Conservation (phyloP, 495 filamentous ascomycete genomes). For the Lepraria neglecta region DNA sequence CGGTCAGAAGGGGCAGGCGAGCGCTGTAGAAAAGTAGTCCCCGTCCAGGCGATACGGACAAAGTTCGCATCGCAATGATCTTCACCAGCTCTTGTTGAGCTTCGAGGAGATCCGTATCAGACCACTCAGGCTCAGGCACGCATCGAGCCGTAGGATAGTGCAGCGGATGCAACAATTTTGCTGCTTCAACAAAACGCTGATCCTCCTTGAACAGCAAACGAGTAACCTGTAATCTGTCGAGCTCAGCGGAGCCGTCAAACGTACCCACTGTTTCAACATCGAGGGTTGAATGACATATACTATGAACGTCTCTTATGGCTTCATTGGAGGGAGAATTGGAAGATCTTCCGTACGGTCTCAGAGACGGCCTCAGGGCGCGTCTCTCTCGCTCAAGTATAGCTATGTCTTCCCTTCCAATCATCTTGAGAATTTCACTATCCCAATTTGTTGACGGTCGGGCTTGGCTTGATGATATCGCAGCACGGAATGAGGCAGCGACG, state of each 20-base stretch:
- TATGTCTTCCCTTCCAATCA: constrained; percentile 80
- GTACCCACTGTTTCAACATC: constrained; percentile 53
- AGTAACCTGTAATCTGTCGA: constrained; percentile 73
- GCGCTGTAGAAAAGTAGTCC: constrained; percentile 79
- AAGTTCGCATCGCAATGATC: constrained; percentile 73
- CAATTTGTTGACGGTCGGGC: constrained; percentile 71
- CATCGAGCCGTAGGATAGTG: constrained; percentile 71
- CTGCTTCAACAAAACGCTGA: constrained; percentile 75
- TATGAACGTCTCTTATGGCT: constrained; percentile 66
- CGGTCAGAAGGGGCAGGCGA: constrained; percentile 76
- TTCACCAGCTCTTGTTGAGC: constrained; percentile 86
- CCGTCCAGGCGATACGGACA: constrained; percentile 79
- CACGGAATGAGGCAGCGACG: constrained; percentile 68
- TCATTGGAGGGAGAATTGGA: constrained; percentile 52
- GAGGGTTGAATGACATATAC: constrained; percentile 55
- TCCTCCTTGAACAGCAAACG: constrained; percentile 86
- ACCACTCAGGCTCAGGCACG: constrained; percentile 67
- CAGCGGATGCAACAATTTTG: constrained; percentile 67
- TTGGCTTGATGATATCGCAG: constrained; percentile 78
- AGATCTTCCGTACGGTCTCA: constrained; percentile 34
- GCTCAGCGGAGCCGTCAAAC: constrained; percentile 62
- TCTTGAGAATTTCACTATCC: constrained; percentile 58
- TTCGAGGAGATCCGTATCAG: constrained; percentile 80
- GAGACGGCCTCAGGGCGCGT: constrained; percentile 31
- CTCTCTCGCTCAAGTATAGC: constrained; percentile 54